These are phyloP conservation scores for Paramyrothecium roridum DNA, from an alignment of 2,329 filamentous ascomycete genomes.

Conservation along the genomic window DNA sequence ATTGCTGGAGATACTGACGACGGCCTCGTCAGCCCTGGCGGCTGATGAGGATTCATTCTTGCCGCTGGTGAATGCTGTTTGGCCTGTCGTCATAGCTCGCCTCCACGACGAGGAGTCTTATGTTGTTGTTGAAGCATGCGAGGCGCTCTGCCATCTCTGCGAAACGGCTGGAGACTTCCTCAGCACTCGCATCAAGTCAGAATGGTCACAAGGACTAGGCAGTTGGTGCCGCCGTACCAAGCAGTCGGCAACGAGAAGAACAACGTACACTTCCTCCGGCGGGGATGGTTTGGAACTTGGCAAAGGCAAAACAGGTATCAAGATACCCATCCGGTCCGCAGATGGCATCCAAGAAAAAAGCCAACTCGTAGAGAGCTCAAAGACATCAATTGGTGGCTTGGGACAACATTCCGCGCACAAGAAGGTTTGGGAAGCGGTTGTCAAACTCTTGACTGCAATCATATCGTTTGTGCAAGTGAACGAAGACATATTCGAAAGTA, in stretches of 20 bases:
- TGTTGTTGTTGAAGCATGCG: constrained; percentile 67
- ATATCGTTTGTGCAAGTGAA: constrained; percentile 61
- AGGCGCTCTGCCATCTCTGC: constrained; percentile 67
- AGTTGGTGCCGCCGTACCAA: constrained; percentile 45
- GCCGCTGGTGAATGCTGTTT: constrained; percentile 84
- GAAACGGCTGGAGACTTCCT: constrained; percentile 77
- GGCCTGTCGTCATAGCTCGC: constrained; percentile 74
- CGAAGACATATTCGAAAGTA: constrained; percentile 68
- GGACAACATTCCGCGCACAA: constrained; percentile 59
- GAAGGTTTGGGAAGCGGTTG: constrained; percentile 62
- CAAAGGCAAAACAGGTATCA: constrained; percentile 18
- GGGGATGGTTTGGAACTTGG: constrained; percentile 11
- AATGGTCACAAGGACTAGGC: constrained; percentile 60
- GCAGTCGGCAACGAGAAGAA: constrained; percentile 27
- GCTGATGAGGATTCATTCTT: constrained; percentile 79
- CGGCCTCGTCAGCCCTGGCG: constrained; percentile 68
- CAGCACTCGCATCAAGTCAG: constrained; percentile 66
- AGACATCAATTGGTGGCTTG: constrained; percentile 32
- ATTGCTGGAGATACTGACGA: constrained; percentile 72
- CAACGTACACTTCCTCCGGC: constrained; percentile 7
- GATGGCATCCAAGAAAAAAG: constrained; percentile 13
- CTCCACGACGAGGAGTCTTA: constrained; percentile 65
- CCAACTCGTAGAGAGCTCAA: constrained; percentile 4
- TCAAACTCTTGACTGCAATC: constrained; percentile 58
- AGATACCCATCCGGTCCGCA: constrained; percentile 28